Conservation (phyloP, 2,329 filamentous ascomycete species). For the Arachnomyces sp. region DNA sequence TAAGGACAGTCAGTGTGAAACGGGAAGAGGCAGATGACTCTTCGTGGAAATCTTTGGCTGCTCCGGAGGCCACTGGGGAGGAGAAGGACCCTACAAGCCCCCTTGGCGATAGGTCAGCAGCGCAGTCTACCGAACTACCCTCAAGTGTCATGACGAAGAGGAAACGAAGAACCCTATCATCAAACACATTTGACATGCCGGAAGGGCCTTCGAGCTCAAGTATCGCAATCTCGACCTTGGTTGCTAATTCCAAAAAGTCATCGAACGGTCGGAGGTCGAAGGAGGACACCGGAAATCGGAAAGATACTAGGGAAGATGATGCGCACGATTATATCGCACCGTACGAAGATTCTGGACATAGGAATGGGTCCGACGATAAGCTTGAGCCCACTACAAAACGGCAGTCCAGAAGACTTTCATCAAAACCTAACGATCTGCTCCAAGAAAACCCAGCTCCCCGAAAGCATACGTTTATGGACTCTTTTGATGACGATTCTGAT, state of each 20-base stretch:
- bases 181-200: conserved; percentile 11
- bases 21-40: conserved; percentile 6
- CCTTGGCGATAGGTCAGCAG: conserved; percentile 10
- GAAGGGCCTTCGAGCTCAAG: conserved; percentile 10
- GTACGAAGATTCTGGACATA: too few species aligned
- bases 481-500: background rate
- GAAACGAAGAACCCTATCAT: conserved; percentile 23
- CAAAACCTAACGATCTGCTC: conserved; percentile 13
- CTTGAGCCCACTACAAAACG: conserved; percentile 8
- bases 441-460: too few species aligned
- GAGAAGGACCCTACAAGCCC: conserved; percentile 14
- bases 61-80: conserved; percentile 5
- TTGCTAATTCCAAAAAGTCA: conserved; percentile 13
- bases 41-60: conserved; percentile 13
- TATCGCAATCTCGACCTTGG: conserved; percentile 14
- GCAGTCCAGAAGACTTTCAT: conserved; percentile 26
- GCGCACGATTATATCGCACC: too few species aligned
- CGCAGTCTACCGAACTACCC: conserved; percentile 12
- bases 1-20: conserved; percentile 10
- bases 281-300: conserved; percentile 10
- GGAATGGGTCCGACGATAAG: conserved; percentile 5
- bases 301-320: too few species aligned
- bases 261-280: conserved; percentile 9
- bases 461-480: too few species aligned
- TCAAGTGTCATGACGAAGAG: conserved; percentile 22